Evolutionary conservation across 768 basidiomycete genomes (phyloP), one percentile per base, ranked within the genome.

Genomic region (Mycena polygramma): DNA sequence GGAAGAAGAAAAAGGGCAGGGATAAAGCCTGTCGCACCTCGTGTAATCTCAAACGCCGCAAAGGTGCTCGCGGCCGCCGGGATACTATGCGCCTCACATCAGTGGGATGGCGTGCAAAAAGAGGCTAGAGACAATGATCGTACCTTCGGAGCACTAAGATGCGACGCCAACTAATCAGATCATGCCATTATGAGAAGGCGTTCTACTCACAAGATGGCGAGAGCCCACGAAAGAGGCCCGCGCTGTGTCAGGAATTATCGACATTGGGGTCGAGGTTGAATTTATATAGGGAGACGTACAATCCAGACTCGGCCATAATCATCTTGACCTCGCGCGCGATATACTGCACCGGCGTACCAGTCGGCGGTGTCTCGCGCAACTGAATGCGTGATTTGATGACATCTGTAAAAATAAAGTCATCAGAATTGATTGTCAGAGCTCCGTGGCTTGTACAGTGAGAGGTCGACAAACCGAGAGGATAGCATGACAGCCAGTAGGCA

Each of bases 311-410:
- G 10, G 83, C 79, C 1, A 96, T 79, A 35, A 97, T 87, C 0
- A 83, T 79, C 63, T 81, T 85, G n/a, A 96, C 70, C 76, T 97
- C 96, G 41, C 82, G 80, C 0, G 84, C 83, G 54, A 98, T 94
- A 75, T 98, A 98, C 63, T 85, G 90, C 69, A 89, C 87, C 9
- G 92, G 92, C 7, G 88, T 91, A 2, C 94, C 89, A 45, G 82
- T 83, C 11, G 95, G 95, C 0, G 97, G 95, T 2, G 84, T 88
- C 0, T 86, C 76, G 0, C 94, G 89, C 9, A 97, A 86, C 75
- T 98, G 97, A 13, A 98, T 85, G 43, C 95, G 90, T 6, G 95
- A 96, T 82, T 98, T 98, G 39, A 97, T 88, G 7, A 98, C 94
- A 72, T 98, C 96, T 93, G 24, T 59, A 49, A 11, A 46, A 58